A percentile compares a stretch with the other conserved stretches of the same genome.
Evolutionary conservation across 495 filamentous ascomycete genomes (phyloP).

Genomic region (Penicillium parvum): DNA sequence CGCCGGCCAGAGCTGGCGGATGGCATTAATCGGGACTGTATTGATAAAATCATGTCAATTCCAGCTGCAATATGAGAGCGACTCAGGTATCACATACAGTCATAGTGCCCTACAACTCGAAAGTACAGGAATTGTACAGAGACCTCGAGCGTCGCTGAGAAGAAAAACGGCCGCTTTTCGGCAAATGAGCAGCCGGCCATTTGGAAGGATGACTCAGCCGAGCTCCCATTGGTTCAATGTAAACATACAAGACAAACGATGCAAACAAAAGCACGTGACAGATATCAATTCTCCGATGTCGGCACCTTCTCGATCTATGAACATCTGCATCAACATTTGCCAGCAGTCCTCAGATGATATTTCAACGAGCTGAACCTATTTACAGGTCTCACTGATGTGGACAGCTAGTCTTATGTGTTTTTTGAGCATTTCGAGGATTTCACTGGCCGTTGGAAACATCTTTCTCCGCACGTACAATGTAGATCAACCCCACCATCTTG

Average conservation of each 20-base stretch:
- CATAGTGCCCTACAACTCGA: conserved; percentile 17
- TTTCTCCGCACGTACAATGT: not conserved
- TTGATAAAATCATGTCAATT: not conserved
- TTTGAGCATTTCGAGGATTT: no score
- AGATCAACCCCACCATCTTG: conserved; percentile 6
- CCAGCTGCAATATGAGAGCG: no score
- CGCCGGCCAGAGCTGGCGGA: conserved; percentile 24
- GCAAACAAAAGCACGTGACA: conserved; percentile 9
- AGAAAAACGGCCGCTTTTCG: conserved; percentile 10
- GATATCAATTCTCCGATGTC: not conserved
- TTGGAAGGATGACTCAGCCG: conserved; percentile 15
- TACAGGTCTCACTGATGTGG: no score
- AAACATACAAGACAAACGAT: conserved; percentile 6
- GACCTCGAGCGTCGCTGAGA: conserved; percentile 4
- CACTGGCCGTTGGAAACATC: no score
- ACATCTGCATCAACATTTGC: no score
- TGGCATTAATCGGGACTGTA: conserved; percentile 32
- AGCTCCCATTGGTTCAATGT: conserved; percentile 3
- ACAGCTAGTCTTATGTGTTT: not conserved
- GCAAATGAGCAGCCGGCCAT: conserved; percentile 18
- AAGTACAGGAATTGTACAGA: not conserved
- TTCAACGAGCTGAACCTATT: no score
- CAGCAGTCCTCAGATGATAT: no score
- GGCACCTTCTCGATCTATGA: not conserved
- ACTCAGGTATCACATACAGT: conserved; percentile 19